Conservation (phyloP, 2,329 filamentous ascomycete genomes). For the Neofusicoccum sp. region DNA sequence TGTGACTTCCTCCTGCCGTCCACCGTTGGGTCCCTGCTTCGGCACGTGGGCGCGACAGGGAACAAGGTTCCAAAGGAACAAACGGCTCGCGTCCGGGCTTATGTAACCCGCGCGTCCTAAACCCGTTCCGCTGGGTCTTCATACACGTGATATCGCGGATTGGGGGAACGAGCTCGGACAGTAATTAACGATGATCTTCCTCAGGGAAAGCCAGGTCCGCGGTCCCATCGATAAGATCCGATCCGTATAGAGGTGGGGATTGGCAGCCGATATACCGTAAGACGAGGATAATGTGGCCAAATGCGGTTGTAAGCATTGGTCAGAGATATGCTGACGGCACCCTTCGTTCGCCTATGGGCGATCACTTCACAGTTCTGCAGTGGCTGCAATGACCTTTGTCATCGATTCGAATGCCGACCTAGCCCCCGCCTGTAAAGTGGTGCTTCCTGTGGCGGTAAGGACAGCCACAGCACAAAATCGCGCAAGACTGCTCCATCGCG, state of each 20-base stretch:
- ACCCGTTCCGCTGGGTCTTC: conserved; percentile 4
- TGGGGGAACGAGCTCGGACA: conserved; percentile 12
- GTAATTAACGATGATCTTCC: conserved; percentile 10
- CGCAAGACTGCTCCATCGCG: no score
- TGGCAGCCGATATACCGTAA: not conserved
- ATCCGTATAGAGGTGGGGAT: conserved; percentile 1
- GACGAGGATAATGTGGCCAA: not conserved
- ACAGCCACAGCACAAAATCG: no score
- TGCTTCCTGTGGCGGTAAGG: no score
- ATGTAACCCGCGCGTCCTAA: conserved; percentile 4
- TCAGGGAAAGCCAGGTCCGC: not conserved
- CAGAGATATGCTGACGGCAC: not conserved
- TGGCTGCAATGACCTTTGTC: no score
- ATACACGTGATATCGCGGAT: conserved; percentile 12
- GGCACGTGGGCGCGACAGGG: conserved; percentile 6
- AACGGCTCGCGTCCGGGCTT: conserved; percentile 11
- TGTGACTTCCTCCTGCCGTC: not conserved
- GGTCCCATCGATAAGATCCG: not conserved
- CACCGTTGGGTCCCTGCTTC: not conserved
- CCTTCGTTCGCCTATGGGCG: no score
- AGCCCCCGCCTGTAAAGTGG: no score
- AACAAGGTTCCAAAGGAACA: conserved; percentile 10
- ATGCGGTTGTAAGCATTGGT: not conserved
- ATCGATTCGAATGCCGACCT: no score
- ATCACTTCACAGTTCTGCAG: no score